Evolutionary conservation across 805 yeast genomes (phyloP).

Genomic region (Millerozyma miso): DNA sequence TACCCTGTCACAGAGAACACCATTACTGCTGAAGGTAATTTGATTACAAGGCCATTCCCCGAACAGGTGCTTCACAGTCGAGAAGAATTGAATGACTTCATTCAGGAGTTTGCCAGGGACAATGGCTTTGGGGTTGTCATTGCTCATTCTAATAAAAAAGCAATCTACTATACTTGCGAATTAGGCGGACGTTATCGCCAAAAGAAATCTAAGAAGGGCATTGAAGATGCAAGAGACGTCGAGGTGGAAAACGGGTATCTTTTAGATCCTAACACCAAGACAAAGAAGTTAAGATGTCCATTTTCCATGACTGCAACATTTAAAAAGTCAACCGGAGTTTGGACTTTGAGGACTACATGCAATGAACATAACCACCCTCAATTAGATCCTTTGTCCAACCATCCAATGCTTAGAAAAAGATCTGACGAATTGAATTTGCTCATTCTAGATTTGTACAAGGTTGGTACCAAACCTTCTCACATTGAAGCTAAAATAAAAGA

Average conservation of each 20-base stretch:
- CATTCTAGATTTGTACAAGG: constrained; percentile 48
- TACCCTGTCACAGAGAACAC: constrained; percentile 43
- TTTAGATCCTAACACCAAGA: constrained; percentile 38
- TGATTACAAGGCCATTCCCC: constrained; percentile 51
- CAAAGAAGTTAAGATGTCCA: constrained; percentile 54
- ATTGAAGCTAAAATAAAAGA: constrained; percentile 50
- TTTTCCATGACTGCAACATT: constrained; percentile 56
- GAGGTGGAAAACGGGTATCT: constrained; percentile 31
- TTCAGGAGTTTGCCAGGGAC: constrained; percentile 52
- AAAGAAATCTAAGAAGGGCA: constrained; percentile 34
- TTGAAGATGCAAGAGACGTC: constrained; percentile 18
- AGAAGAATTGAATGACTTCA: constrained; percentile 49
- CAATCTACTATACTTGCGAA: constrained; percentile 57
- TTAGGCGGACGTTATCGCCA: constrained; percentile 55
- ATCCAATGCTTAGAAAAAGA: constrained; percentile 55
- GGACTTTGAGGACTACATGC: constrained; percentile 52
- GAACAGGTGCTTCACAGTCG: constrained; percentile 49
- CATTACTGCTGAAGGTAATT: constrained; percentile 45
- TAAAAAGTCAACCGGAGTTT: constrained; percentile 45
- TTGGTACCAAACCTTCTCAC: constrained; percentile 53
- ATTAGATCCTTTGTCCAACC: constrained; percentile 50
- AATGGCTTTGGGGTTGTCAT: constrained; percentile 58
- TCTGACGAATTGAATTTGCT: constrained; percentile 48
- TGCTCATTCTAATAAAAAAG: constrained; percentile 55
- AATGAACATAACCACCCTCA: constrained; percentile 59